A percentile compares a stretch with the other conserved stretches of the same genome.
phyloP scores from a whole-genome alignment of 257 asterid genomes.

The Nicotiana benthamiana region DNA sequence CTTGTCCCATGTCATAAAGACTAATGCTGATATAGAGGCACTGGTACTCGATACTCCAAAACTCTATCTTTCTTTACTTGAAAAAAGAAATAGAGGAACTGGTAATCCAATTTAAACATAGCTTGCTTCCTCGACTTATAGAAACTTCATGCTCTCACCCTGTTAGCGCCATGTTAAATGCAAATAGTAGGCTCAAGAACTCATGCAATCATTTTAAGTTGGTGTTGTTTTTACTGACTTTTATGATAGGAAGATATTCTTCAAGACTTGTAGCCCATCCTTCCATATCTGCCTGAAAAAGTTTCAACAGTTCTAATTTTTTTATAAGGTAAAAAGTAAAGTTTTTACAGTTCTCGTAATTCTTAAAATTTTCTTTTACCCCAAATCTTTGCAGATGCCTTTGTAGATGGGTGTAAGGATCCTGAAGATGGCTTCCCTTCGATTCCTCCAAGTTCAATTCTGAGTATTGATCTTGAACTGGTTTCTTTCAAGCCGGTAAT shows the following conservation, averaged over 20 bases:
- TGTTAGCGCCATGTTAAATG: background rate
- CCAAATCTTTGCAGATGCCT: slow-evolving; percentile 45
- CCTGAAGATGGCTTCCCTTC: slow-evolving; percentile 22
- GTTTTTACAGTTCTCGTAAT: background rate
- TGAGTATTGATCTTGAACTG: slow-evolving; percentile 41
- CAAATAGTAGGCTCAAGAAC: background rate
- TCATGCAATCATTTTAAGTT: slow-evolving; percentile 3
- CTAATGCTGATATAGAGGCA: background rate
- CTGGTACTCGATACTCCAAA: no score
- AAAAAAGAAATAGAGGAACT: background rate
- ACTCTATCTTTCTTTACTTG: no score
- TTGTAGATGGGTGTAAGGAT: slow-evolving; percentile 29
- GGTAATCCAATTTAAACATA: background rate
- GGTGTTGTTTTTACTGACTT: background rate
- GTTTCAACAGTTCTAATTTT: background rate
- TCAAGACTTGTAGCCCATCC: background rate
- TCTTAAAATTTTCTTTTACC: background rate
- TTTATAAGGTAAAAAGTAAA: no score
- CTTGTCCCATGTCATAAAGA: background rate
- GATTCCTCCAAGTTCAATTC: slow-evolving; percentile 35
- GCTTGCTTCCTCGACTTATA: background rate
- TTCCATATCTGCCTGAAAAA: background rate
- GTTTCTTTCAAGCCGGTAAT: slow-evolving; percentile 47
- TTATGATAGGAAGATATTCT: background rate
- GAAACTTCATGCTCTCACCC: background rate